These are phyloP conservation scores for Verticillium dahliae DNA, from an alignment of 2,329 filamentous ascomycete species.

Conservation along the genomic window DNA sequence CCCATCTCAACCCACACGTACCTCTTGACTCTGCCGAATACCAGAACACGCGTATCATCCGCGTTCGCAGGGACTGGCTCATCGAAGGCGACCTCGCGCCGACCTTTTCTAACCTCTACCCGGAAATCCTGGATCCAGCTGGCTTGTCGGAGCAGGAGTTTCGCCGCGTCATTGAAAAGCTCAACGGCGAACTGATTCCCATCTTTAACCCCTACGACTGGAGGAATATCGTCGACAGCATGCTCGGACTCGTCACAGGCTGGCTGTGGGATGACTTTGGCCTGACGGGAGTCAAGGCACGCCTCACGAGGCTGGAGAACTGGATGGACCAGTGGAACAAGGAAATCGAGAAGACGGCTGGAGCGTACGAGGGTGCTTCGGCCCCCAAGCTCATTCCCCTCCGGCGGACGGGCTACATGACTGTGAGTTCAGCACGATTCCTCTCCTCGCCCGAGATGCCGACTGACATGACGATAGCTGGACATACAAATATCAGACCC, in stretches of 20 bases:
- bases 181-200: conserved; percentile 71
- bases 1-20: conserved; percentile 89
- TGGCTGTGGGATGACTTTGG: conserved; percentile 95
- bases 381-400: conserved; percentile 71
- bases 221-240: conserved; percentile 72
- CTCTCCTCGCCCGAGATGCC: neutral
- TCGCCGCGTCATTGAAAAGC: conserved; percentile 68
- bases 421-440: conserved; percentile 31
- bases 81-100: conserved; percentile 82
- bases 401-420: conserved; percentile 82
- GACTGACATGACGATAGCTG: conserved; percentile 41
- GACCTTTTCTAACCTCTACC: conserved; percentile 91
- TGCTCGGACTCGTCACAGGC: conserved; percentile 76
- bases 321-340: conserved; percentile 87
- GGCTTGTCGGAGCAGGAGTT: conserved; percentile 83
- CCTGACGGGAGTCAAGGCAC: conserved; percentile 65
- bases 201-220: conserved; percentile 73
- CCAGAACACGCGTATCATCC: conserved; percentile 77
- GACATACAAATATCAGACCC: conserved; percentile 79
- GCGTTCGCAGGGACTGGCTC: conserved; percentile 88
- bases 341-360: conserved; percentile 53
- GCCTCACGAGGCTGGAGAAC: conserved; percentile 62
- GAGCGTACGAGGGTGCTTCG: conserved; percentile 41
- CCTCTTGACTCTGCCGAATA: conserved; percentile 69
- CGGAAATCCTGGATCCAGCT: conserved; percentile 84